phyloP scores from a whole-genome alignment of 352 stramenopile species.

The Phytophthora cryptogea region DNA sequence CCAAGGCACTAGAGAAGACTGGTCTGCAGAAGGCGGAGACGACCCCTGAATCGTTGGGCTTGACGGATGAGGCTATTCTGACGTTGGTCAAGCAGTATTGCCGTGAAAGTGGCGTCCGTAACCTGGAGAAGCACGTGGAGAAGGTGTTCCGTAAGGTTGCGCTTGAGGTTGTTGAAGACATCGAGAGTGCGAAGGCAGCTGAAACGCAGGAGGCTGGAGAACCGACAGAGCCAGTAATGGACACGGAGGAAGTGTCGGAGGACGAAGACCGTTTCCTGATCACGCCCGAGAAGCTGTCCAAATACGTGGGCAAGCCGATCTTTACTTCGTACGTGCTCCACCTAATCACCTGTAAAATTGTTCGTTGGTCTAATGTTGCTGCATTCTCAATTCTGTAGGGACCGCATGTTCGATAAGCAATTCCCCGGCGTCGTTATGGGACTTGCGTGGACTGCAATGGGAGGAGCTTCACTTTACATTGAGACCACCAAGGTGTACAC shows the following conservation, averaged over 20 bases:
- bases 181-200: slow-evolving; percentile 46
- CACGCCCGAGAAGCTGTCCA: slow-evolving; percentile 93
- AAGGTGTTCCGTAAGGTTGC: slow-evolving; percentile 98
- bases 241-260: slow-evolving; percentile 17
- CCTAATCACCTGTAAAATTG: background rate
- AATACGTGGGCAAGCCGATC: slow-evolving; percentile 98
- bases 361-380: slow-evolving; percentile 5
- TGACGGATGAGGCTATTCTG: slow-evolving; percentile 94
- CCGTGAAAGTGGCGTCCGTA: slow-evolving; percentile 97
- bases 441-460: slow-evolving; percentile 98
- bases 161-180: slow-evolving; percentile 94
- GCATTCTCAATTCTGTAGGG: slow-evolving; percentile 46
- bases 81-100: slow-evolving; percentile 93
- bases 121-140: slow-evolving; percentile 98
- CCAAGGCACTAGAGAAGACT: slow-evolving; percentile 94
- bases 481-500: slow-evolving; percentile 88
- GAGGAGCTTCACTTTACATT: slow-evolving; percentile 98
- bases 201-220: slow-evolving; percentile 47
- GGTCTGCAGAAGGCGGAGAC: slow-evolving; percentile 74
- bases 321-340: slow-evolving; percentile 90
- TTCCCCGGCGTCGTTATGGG: slow-evolving; percentile 98
- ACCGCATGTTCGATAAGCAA: slow-evolving; percentile 97
- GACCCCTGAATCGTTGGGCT: slow-evolving; percentile 84
- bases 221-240: slow-evolving; percentile 24
- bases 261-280: slow-evolving; percentile 89